These are phyloP conservation scores for Verticillium nubilum DNA, from an alignment of 2,329 filamentous ascomycete genomes.

Conservation along the genomic window DNA sequence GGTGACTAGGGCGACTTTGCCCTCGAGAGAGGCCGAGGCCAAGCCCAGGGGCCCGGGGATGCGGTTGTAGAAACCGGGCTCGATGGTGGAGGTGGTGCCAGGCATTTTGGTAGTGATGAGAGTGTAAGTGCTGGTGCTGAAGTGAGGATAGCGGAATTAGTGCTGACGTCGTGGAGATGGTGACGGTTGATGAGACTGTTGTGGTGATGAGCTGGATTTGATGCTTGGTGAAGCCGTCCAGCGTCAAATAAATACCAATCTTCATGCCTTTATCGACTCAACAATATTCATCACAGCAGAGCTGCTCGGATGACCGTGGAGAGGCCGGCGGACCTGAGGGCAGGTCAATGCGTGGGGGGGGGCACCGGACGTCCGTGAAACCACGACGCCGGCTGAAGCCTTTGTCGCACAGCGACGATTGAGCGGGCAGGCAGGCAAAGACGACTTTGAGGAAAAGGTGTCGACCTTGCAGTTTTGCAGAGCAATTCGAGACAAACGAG, in stretches of 20 bases:
- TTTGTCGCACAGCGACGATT: neutral
- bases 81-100: conserved; percentile 15
- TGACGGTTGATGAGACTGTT: neutral
- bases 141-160: neutral
- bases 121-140: neutral
- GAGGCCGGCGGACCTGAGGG: neutral
- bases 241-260: neutral
- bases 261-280: neutral
- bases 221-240: neutral
- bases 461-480: neutral
- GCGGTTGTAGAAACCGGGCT: conserved; percentile 26
- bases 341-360: neutral
- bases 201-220: neutral
- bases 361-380: conserved; percentile 1
- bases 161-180: neutral
- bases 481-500: neutral
- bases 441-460: neutral
- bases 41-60: conserved; percentile 32
- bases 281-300: neutral
- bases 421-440: neutral
- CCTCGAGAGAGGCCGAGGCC: conserved; percentile 60
- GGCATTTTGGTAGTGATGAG: conserved; percentile 22
- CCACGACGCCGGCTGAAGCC: neutral
- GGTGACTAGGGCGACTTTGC: conserved; percentile 81
- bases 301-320: conserved; percentile 1